Percentiles rank a stretch among this genome's conserved stretches.
These are phyloP conservation scores for Astragalus glycyphyllos DNA, from an alignment of 306 rosid species.

Conservation along the genomic window DNA sequence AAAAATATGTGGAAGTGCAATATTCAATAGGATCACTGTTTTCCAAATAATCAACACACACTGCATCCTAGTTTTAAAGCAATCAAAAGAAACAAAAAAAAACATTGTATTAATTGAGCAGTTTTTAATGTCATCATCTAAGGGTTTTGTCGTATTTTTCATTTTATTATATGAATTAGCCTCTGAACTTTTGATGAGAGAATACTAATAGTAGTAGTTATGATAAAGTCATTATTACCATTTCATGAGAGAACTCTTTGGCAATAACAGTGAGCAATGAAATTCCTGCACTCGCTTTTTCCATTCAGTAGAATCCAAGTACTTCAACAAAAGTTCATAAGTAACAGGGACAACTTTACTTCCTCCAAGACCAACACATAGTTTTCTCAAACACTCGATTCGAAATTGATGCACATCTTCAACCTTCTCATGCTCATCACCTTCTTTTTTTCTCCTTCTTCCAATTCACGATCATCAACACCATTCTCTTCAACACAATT, in stretches of 20 bases:
- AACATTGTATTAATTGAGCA: no score
- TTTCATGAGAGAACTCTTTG: constrained; percentile 49
- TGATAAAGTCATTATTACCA: constrained; percentile 38
- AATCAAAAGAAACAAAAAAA: not conserved
- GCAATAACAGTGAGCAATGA: constrained; percentile 41
- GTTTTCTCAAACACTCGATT: constrained; percentile 41
- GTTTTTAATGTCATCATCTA: no score
- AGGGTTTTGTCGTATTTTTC: no score
- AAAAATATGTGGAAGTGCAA: no score
- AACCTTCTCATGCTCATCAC: no score
- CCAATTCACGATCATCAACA: not conserved
- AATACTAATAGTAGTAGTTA: no score
- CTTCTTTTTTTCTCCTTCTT: constrained; percentile 15
- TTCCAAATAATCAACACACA: not conserved
- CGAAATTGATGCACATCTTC: constrained; percentile 44
- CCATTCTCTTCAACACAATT: constrained; percentile 31
- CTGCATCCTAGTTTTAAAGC: not conserved
- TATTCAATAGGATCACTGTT: no score
- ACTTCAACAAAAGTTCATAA: constrained; percentile 29
- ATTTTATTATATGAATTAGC: no score
- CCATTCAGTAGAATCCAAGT: constrained; percentile 47
- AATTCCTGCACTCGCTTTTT: constrained; percentile 52
- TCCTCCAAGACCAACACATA: constrained; percentile 41
- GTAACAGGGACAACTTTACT: constrained; percentile 10
- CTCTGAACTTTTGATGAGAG: not conserved